Evolutionary conservation across 768 basidiomycete genomes (phyloP), one percentile per base, ranked within the genome.

Genomic region (Russula ochroleuca): DNA sequence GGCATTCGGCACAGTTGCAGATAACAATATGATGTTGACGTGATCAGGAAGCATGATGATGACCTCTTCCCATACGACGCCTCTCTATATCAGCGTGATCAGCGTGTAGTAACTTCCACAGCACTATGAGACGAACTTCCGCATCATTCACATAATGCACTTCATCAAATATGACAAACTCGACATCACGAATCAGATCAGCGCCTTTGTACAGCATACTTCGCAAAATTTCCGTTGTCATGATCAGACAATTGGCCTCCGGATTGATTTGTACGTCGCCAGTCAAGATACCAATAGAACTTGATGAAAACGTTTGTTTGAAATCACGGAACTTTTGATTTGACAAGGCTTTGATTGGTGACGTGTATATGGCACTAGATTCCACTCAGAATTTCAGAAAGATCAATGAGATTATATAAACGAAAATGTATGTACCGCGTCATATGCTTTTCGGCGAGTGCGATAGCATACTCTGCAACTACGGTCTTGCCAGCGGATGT

Each of bases 31-130:
- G 71, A 99, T 98, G 74, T 90, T 96, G 73, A 98, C 90, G 75
- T 99, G 96, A 68, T 98, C 97, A 0, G 97, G 97, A 14, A 99
- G 80, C 94, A 99, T 98, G 73, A 99, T 99, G 68, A 99, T 99
- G 31, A 99, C 96, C 76, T 99, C 96, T 76, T 99, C 96, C 97
- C 97, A 99, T 14, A 99, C 97, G 19, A 99, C 97, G 45, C 97
- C 97, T 72, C 97, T 83, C 96, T 98, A 35, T 19, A 28, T n/a
- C 56, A n/a, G 11, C 38, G 54, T 53, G 15, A 53, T 62, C 57
- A 63, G 45, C 25, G 33, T 2, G 23, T 11, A 31, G 17, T 21
- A 38, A 37, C 6, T 25, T 51, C 21, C 31, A 21, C 4, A 35
- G 21, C 3, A 47, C n/a, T 11, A 55, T 37, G 49, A 37, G 40